A percentile compares a stretch with the other conserved stretches of the same genome.
These are phyloP conservation scores for Hyphopichia khmerensis DNA, from an alignment of 1,139 yeast genomes.

Conservation along the genomic window DNA sequence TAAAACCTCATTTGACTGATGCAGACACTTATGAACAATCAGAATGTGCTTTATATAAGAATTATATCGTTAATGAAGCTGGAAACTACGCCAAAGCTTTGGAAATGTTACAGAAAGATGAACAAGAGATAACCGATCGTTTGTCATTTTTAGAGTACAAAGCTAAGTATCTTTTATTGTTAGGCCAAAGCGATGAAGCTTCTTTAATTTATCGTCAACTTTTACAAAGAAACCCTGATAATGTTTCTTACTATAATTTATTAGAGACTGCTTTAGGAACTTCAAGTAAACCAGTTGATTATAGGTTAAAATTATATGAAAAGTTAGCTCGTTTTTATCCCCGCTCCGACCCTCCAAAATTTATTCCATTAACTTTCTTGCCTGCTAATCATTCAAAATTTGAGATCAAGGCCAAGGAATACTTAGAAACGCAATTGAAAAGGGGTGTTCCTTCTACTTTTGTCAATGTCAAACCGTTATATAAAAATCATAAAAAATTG, in stretches of 20 bases:
- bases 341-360: slow-evolving; percentile 75
- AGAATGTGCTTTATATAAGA: slow-evolving; percentile 76
- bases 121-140: slow-evolving; percentile 59
- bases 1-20: slow-evolving; percentile 65
- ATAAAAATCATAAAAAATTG: slow-evolving; percentile 50
- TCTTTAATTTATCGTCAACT: slow-evolving; percentile 65
- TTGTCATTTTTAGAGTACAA: slow-evolving; percentile 62
- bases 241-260: slow-evolving; percentile 59
- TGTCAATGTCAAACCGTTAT: slow-evolving; percentile 79
- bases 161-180: slow-evolving; percentile 55
- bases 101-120: slow-evolving; percentile 54
- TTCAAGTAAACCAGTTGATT: slow-evolving; percentile 27
- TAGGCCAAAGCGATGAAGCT: slow-evolving; percentile 56
- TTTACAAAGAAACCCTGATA: slow-evolving; percentile 85
- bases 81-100: slow-evolving; percentile 70
- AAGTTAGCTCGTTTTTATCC: slow-evolving; percentile 74
- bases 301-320: slow-evolving; percentile 58
- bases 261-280: slow-evolving; percentile 65
- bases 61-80: slow-evolving; percentile 58
- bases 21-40: slow-evolving; percentile 74
- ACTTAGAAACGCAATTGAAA: slow-evolving; percentile 60
- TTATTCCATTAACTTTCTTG: slow-evolving; percentile 74
- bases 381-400: slow-evolving; percentile 52
- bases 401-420: slow-evolving; percentile 43
- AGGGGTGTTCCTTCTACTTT: slow-evolving; percentile 92